These are phyloP conservation scores for Gamarada debralockiae DNA, from an alignment of 495 filamentous ascomycete genomes.

Conservation along the genomic window DNA sequence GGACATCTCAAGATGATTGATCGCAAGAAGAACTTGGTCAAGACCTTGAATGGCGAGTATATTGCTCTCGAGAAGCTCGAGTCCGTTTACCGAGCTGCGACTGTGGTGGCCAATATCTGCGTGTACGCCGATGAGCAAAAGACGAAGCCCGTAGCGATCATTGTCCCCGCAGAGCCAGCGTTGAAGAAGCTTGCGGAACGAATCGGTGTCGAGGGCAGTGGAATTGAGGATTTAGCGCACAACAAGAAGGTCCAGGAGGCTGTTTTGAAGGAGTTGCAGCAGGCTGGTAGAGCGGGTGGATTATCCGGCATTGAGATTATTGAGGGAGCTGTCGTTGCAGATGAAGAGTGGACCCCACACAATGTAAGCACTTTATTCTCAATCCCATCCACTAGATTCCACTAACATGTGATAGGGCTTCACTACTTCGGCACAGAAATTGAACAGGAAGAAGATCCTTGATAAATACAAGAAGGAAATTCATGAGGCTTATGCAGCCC, in stretches of 20 bases:
- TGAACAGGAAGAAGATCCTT: slow-evolving; percentile 66
- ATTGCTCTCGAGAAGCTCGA: slow-evolving; percentile 99
- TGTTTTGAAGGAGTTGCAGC: slow-evolving; percentile 82
- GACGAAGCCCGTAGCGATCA: slow-evolving; percentile 87
- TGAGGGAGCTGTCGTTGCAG: slow-evolving; percentile 84
- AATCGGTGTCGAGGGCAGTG: slow-evolving; percentile 65
- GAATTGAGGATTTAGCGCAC: slow-evolving; percentile 76
- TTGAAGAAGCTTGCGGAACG: slow-evolving; percentile 79
- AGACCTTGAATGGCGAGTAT: slow-evolving; percentile 95
- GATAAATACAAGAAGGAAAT: slow-evolving; percentile 64
- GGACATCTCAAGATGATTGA: slow-evolving; percentile 89
- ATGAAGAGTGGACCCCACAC: slow-evolving; percentile 96
- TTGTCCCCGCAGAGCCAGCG: slow-evolving; percentile 81
- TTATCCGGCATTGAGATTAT: slow-evolving; percentile 87
- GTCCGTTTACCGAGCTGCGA: slow-evolving; percentile 82
- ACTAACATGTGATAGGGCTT: slow-evolving; percentile 47
- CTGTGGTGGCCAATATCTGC: slow-evolving; percentile 91
- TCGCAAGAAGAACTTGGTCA: slow-evolving; percentile 97
- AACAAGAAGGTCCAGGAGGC: slow-evolving; percentile 72
- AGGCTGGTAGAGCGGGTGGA: slow-evolving; percentile 68
- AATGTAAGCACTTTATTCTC: slow-evolving; percentile 70
- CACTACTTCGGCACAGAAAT: slow-evolving; percentile 72
- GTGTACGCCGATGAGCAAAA: slow-evolving; percentile 80
- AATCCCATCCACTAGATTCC: not conserved
- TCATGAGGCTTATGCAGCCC: slow-evolving; percentile 46